Evolutionary conservation across 192 early-diverging fungal genomes (phyloP), one percentile per base, ranked within the genome.

Genomic region (Phycomyces nitens): DNA sequence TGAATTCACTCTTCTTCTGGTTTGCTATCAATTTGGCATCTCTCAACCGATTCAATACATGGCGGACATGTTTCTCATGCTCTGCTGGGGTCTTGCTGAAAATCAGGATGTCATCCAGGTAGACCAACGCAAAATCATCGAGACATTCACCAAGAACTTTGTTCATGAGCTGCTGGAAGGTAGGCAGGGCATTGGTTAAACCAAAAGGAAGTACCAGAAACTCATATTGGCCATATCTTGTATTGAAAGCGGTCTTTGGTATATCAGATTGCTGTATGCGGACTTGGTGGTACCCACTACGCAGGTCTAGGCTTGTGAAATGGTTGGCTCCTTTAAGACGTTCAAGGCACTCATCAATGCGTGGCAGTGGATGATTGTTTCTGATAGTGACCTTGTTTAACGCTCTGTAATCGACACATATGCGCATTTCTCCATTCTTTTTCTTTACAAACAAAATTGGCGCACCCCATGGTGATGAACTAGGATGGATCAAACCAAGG

Each of bases 371-470:
- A 40, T 77, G 81, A n/a, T 62, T 65, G 58, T 89, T 76, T 51
- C 67, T 60, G 11, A 82, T 68, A 4, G 81, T 86, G 3, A 71
- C 23, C 23, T 51, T 67, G 60, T 89, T 87, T 41, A 89, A 51
- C 0, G 68, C 77, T 26, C 82, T 56, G 54, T 84, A 87, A 40
- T 83, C 83, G 0, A 85, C 44, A 40, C 82, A 84, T 24, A 83
- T 52, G 0, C 77, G 55, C 18, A 84, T 7, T 5, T 60, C 47
- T 7, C 82, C 82, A 51, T 79, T 72, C 39, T 84, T 84, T 43
- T 84, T 82, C 12, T 65, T 53, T 8, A 79, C 77, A 66, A 84
- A 84, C 43, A 83, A 5, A 0, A 80, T 68, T 2, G 77, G 82
- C 0, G 68, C 59, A 0, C 68, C 76, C 61, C 55, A 75, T 0